Evolutionary conservation across 345 rosid genomes (phyloP).

Genomic region (Raphanus sativus): DNA sequence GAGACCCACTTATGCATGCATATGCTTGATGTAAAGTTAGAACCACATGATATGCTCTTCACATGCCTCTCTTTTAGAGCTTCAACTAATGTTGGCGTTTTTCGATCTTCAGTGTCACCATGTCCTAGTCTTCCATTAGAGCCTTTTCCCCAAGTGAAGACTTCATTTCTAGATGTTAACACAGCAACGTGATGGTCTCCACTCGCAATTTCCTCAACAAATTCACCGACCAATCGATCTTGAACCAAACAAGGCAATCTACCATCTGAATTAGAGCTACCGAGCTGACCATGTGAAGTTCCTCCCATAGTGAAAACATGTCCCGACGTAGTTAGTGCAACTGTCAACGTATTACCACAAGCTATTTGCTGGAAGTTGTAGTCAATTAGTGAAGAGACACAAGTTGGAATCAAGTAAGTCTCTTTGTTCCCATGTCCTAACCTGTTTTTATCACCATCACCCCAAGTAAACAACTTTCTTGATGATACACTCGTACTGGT

Average conservation of each 20-base stretch:
- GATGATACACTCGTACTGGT: slow-evolving; percentile 53
- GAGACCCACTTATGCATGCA: slow-evolving; percentile 98
- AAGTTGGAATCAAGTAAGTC: slow-evolving; percentile 72
- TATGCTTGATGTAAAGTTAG: slow-evolving; percentile 84
- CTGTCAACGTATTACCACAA: slow-evolving; percentile 82
- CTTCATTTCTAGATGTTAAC: slow-evolving; percentile 89
- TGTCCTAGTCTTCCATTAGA: slow-evolving; percentile 89
- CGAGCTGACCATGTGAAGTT: slow-evolving; percentile 73
- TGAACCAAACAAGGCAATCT: slow-evolving; percentile 76
- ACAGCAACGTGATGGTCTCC: slow-evolving; percentile 88
- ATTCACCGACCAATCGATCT: slow-evolving; percentile 86
- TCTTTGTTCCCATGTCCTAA: slow-evolving; percentile 94
- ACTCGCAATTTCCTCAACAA: slow-evolving; percentile 88
- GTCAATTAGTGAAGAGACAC: slow-evolving; percentile 82
- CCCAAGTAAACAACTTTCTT: slow-evolving; percentile 92
- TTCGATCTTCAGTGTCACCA: slow-evolving; percentile 77
- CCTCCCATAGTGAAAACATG: slow-evolving; percentile 93
- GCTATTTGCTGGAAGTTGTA: slow-evolving; percentile 88
- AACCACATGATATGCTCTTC: slow-evolving; percentile 88
- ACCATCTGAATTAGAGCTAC: slow-evolving; percentile 67
- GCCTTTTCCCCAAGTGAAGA: slow-evolving; percentile 95
- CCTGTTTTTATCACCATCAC: slow-evolving; percentile 87
- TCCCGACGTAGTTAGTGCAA: slow-evolving; percentile 93
- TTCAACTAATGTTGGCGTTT: slow-evolving; percentile 75
- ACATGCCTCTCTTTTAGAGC: slow-evolving; percentile 81